Base-by-base conservation (phyloP, 106 monocot species). In the Xerophyta viscosa region DNA sequence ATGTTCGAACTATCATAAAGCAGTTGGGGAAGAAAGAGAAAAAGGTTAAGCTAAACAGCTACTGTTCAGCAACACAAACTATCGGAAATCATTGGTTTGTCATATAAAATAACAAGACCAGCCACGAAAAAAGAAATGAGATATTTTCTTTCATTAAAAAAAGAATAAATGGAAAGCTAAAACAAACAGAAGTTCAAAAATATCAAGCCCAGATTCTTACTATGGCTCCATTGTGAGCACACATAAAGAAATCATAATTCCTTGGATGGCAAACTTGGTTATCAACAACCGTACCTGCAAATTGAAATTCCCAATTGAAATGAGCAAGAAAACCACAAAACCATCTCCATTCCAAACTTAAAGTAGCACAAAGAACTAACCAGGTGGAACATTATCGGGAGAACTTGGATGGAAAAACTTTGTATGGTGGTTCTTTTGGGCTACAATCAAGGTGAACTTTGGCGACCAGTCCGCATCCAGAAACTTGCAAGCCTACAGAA, bases 201-300 rank as follows among this genome's bases (percentile, higher is more conserved):
- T 3, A 12, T 2, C 10, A 8, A 8, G 39, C 33, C 7, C 11
- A 8, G 39, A 39, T 10, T 7, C 10, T 18, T 79, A 98, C 96
- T 50, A 98, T 98, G 84, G 84, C 78, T 48, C 96, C 96, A 1
- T 84, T 84, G 46, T 98, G 96, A 2, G 96, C 57, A 45, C 96
- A 98, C 85, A 98, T 82, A 66, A 89, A 98, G 54, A 98, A 98
- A 27, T 98, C 96, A 74, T 74, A 89, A 28, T 98, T 98, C 29
- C 66, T 48, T 0, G 89, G 96, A 71, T 98, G 96, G 24, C 89
- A 89, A n/a, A 98, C 58, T 63, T 68, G 64, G 27, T 64, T 89
- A 48, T 98, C 96, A 17, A 98, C 78, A 39, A 96, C 81, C n/a
- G 94, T 96, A 30, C 94, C 94, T 96, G 64, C 41, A 67, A 13